Evolutionary conservation across 345 rosid species (phyloP).

Genomic region (Gossypium arboreum): DNA sequence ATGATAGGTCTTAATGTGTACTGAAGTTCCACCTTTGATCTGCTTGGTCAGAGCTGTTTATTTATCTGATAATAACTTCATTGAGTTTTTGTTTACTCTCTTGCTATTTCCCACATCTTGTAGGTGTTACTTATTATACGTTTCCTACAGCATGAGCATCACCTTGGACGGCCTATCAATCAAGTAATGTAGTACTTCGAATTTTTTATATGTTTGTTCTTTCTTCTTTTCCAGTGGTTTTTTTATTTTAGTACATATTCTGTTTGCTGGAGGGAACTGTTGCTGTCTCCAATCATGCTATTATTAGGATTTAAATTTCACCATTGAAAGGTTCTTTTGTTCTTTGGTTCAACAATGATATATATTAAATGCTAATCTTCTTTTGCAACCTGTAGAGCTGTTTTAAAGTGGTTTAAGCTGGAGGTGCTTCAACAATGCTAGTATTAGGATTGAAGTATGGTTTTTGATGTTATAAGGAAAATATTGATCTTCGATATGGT

Average conservation of each 20-base stretch:
- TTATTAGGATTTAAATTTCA: neutral
- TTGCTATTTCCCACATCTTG: slow-evolving; percentile 13
- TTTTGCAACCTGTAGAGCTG: neutral
- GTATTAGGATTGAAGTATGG: neutral
- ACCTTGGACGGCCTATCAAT: slow-evolving; percentile 77
- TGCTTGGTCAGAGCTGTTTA: neutral
- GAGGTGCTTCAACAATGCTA: too few species aligned
- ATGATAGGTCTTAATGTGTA: neutral
- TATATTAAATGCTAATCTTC: neutral
- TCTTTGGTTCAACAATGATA: slow-evolving; percentile 5
- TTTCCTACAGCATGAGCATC: slow-evolving; percentile 95
- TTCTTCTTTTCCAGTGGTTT: neutral
- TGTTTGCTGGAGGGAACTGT: neutral
- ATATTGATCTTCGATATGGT: slow-evolving; percentile 4
- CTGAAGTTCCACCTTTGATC: neutral
- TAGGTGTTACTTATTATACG: slow-evolving; percentile 87
- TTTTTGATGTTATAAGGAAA: neutral
- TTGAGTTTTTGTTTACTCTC: neutral
- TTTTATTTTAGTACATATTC: neutral
- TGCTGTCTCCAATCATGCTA: neutral
- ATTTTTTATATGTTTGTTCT: neutral
- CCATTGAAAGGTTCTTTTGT: neutral
- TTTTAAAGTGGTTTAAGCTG: neutral
- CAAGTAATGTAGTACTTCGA: slow-evolving; percentile 45
- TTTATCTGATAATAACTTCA: neutral